These are phyloP conservation scores for Fusarium sulawesiense DNA, from an alignment of 2,329 filamentous ascomycete genomes.

Conservation along the genomic window DNA sequence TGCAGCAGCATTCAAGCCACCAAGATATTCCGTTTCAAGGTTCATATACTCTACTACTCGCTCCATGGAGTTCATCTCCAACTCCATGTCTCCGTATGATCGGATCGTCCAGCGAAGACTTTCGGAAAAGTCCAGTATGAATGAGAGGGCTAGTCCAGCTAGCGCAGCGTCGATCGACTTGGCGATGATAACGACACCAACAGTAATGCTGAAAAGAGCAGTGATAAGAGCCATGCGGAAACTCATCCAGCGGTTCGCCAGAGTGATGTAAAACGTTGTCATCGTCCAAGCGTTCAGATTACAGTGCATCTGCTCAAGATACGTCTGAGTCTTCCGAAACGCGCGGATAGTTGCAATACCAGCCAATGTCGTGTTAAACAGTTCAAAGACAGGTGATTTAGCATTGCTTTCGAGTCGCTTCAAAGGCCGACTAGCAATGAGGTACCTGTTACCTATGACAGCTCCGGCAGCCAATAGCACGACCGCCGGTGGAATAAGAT, in stretches of 20 bases:
- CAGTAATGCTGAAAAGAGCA: constrained; percentile 72
- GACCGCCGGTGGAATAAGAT: constrained; percentile 70
- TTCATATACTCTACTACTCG: constrained; percentile 80
- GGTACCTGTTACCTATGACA: constrained; percentile 68
- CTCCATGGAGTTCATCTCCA: constrained; percentile 82
- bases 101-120: constrained; percentile 73
- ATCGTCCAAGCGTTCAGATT: constrained; percentile 74
- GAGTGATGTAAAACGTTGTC: constrained; percentile 74
- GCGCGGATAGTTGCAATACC: constrained; percentile 80
- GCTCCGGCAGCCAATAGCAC: constrained; percentile 67
- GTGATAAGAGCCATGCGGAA: constrained; percentile 77
- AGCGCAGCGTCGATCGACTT: constrained; percentile 74
- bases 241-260: constrained; percentile 80
- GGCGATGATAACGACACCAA: constrained; percentile 71
- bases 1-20: constrained; percentile 70
- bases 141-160: constrained; percentile 79
- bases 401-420: constrained; percentile 81
- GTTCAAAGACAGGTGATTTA: constrained; percentile 82
- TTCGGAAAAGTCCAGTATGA: constrained; percentile 74
- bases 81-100: constrained; percentile 75
- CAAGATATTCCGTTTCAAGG: constrained; percentile 73
- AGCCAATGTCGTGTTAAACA: constrained; percentile 76
- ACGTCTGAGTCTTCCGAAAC: constrained; percentile 73
- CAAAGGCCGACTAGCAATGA: constrained; percentile 75
- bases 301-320: constrained; percentile 74